Base-by-base conservation (phyloP, 2,329 filamentous ascomycete genomes). In the Botrytis hyacinthi region DNA sequence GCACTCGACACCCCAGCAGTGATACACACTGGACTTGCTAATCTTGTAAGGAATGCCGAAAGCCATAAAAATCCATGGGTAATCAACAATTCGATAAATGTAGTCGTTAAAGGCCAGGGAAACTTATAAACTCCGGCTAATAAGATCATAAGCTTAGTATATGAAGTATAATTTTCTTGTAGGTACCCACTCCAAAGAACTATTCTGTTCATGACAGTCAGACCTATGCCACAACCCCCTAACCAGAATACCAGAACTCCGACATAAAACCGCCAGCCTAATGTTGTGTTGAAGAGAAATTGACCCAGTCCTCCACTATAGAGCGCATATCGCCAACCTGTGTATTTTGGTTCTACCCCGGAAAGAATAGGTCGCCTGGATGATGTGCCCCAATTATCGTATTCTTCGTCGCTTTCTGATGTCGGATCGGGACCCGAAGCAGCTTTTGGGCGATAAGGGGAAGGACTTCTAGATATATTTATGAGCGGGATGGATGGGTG, bases 131-230 rank as follows among this genome's bases (percentile, higher is more conserved):
- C 83, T 69, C 85, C 85, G 73, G 84, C 82, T 83, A 80, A 75
- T 77, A 78, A 73, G 48, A 71, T 73, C 67, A 78, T 77, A 73
- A 80, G 77, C 74, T 79, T 80, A 68, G 74, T 79, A 75, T 80
- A 77, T 46, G 75, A 75, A 22, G 78, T 80, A 67, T 79, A 80
- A 71, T 79, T 79, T 70, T 76, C 75, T 74, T 76, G 72, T 57
- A 80, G 76, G 74, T 78, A 81, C 81, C 72, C 80, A 81, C 82
- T 86, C 80, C 83, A 82, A 74, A 87, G 80, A 74, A 87, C 85
- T 75, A 87, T 86, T 71, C 85, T 81, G 76, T 87, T 86, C 84
- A 86, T 85, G 73, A 86, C 80, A 70, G 84, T 76, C 74, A 86
- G 77, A 6, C 83, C 84, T 75, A 86, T 86, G 16, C 82, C 80